Evolutionary conservation across 495 filamentous ascomycete genomes (phyloP).

Genomic region (Barbatosphaeria neglecta): DNA sequence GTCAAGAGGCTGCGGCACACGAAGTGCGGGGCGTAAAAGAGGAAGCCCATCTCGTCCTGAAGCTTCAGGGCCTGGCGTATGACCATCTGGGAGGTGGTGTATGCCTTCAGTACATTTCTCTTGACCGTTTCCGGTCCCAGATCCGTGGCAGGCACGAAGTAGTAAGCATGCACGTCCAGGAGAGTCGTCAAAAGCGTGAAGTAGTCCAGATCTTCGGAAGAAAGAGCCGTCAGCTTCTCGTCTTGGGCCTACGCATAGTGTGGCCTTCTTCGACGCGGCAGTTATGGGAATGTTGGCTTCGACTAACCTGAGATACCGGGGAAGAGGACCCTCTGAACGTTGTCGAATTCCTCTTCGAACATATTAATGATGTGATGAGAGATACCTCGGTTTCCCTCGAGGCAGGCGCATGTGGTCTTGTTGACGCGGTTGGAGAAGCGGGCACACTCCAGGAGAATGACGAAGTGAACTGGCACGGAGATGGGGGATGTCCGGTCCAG

Average conservation of each 20-base stretch:
- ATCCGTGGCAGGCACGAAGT: slow-evolving; percentile 28
- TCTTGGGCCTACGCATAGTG: no score
- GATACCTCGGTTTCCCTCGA: slow-evolving; percentile 28
- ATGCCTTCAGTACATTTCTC: slow-evolving; percentile 26
- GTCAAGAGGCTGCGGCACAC: slow-evolving; percentile 25
- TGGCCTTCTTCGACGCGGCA: no score
- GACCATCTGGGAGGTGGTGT: slow-evolving; percentile 25
- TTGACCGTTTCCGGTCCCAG: slow-evolving; percentile 23
- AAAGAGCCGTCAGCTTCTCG: not conserved
- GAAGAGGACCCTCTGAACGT: slow-evolving; percentile 24
- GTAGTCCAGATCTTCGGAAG: slow-evolving; percentile 23
- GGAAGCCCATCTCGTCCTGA: slow-evolving; percentile 17
- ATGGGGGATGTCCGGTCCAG: slow-evolving; percentile 23
- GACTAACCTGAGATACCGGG: slow-evolving; percentile 27
- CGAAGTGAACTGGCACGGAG: slow-evolving; percentile 25
- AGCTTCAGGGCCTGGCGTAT: slow-evolving; percentile 18
- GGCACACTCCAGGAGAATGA: slow-evolving; percentile 27
- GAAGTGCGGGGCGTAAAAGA: slow-evolving; percentile 28
- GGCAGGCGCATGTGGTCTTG: slow-evolving; percentile 25
- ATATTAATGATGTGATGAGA: slow-evolving; percentile 25
- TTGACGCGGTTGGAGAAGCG: slow-evolving; percentile 27
- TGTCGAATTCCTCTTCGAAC: slow-evolving; percentile 32
- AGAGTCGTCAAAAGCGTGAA: slow-evolving; percentile 28
- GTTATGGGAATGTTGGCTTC: not conserved
- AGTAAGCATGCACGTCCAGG: slow-evolving; percentile 34